These are phyloP conservation scores for Pseudogymnoascus sp. DNA, from an alignment of 2,329 filamentous ascomycete genomes.

Conservation along the genomic window DNA sequence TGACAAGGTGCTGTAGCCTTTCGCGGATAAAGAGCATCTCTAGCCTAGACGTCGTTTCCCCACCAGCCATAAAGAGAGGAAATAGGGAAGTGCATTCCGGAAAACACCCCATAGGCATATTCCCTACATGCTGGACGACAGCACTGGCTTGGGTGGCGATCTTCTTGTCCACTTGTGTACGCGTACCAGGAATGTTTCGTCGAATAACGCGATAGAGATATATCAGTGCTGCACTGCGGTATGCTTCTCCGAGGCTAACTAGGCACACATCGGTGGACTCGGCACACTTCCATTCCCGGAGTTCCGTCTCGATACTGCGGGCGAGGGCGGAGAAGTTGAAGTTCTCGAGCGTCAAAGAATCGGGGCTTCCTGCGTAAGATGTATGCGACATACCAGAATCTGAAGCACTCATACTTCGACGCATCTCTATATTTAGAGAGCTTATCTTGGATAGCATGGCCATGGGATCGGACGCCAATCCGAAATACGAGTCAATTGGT, in stretches of 20 bases:
- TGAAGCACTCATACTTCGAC: background rate
- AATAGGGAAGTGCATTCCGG: slow-evolving; percentile 11
- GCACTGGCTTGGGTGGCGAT: background rate
- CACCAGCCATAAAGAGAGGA: slow-evolving; percentile 15
- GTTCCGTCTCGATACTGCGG: background rate
- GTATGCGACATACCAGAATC: background rate
- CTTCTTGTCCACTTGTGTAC: background rate
- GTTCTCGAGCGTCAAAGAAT: background rate
- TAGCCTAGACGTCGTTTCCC: slow-evolving; percentile 7
- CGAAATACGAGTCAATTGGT: slow-evolving; percentile 15
- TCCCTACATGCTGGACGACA: background rate
- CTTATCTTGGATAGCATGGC: slow-evolving; percentile 29
- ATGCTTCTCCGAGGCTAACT: slow-evolving; percentile 11
- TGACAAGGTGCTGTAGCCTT: background rate
- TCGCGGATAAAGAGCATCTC: slow-evolving; percentile 11
- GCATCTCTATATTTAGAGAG: slow-evolving; percentile 25
- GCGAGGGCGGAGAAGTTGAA: background rate
- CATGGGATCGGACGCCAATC: slow-evolving; percentile 15
- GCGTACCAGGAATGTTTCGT: background rate
- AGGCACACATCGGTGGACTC: slow-evolving; percentile 1
- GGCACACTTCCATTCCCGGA: slow-evolving; percentile 12
- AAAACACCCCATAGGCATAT: slow-evolving; percentile 2
- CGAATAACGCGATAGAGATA: slow-evolving; percentile 11
- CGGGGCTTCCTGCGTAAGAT: background rate
- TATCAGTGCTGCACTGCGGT: slow-evolving; percentile 13